A percentile compares a stretch with the other conserved stretches of the same genome.
phyloP scores from a whole-genome alignment of 2,329 filamentous ascomycete species.

The Mariannaea elegans region DNA sequence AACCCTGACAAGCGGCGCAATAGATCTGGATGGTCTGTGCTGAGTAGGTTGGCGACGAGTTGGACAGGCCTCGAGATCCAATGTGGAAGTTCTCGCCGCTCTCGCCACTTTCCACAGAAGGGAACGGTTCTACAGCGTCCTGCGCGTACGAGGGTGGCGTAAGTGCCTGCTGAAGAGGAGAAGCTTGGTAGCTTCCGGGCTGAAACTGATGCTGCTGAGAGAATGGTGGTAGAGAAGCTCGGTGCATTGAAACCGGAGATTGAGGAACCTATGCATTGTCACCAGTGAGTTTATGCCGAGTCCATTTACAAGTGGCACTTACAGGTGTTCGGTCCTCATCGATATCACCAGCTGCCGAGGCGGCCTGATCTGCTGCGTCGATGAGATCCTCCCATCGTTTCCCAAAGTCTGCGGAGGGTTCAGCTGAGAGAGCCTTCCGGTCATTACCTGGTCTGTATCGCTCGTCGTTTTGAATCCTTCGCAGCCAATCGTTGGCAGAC shows the following conservation, averaged over 20 bases:
- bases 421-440: conserved; percentile 85
- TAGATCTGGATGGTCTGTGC: conserved; percentile 87
- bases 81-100: conserved; percentile 78
- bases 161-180: conserved; percentile 87
- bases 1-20: conserved; percentile 84
- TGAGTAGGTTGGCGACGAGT: conserved; percentile 78
- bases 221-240: conserved; percentile 69
- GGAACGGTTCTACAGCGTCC: conserved; percentile 80
- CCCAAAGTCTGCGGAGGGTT: conserved; percentile 82
- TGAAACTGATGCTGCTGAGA: conserved; percentile 68
- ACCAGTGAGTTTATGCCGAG: conserved; percentile 31
- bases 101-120: conserved; percentile 84
- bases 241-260: conserved; percentile 70
- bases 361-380: conserved; percentile 77
- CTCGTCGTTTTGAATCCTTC: conserved; percentile 66
- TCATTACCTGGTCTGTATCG: conserved; percentile 74
- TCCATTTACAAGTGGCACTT: conserved; percentile 33
- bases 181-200: conserved; percentile 79
- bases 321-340: conserved; percentile 92
- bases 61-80: conserved; percentile 68
- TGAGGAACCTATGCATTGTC: conserved; percentile 63
- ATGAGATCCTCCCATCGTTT: conserved; percentile 98
- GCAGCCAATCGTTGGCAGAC: conserved; percentile 74
- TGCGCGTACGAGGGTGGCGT: conserved; percentile 80
- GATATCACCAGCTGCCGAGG: conserved; percentile 89